Conservation (phyloP, 2,329 filamentous ascomycete genomes). For the Diaporthe sp. region DNA sequence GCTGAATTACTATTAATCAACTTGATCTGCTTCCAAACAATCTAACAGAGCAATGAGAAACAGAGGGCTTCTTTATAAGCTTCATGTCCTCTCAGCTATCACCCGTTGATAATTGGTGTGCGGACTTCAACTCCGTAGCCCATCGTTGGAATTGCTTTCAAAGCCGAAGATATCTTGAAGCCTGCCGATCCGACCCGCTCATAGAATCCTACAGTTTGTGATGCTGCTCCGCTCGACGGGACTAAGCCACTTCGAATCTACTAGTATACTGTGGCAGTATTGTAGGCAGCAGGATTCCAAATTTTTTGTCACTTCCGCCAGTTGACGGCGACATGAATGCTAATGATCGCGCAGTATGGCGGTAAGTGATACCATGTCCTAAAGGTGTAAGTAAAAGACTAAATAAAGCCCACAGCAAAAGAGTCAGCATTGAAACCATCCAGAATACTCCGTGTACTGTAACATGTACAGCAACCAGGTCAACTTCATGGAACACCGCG, state of each 20-base stretch:
- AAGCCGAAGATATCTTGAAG: slow-evolving; percentile 1
- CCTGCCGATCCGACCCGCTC: slow-evolving; percentile 20
- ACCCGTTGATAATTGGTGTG: neutral
- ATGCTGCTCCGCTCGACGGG: neutral
- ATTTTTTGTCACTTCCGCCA: neutral
- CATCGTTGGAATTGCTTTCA: neutral
- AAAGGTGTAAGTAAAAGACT: too few species aligned
- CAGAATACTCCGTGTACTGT: neutral
- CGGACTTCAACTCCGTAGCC: neutral
- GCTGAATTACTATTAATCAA: neutral
- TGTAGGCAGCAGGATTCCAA: neutral
- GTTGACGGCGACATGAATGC: neutral
- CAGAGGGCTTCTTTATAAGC: neutral
- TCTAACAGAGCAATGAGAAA: neutral
- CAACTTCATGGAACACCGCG: neutral
- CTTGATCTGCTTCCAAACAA: neutral
- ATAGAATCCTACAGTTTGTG: neutral
- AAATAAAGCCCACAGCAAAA: neutral
- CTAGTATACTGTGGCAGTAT: neutral
- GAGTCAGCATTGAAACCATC: neutral
- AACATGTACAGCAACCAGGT: neutral
- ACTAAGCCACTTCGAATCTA: neutral
- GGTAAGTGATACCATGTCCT: neutral
- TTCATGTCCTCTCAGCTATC: neutral
- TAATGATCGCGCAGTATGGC: too few species aligned